Evolutionary conservation across 352 stramenopile genomes (phyloP).

Genomic region (Blastocystis sp.): DNA sequence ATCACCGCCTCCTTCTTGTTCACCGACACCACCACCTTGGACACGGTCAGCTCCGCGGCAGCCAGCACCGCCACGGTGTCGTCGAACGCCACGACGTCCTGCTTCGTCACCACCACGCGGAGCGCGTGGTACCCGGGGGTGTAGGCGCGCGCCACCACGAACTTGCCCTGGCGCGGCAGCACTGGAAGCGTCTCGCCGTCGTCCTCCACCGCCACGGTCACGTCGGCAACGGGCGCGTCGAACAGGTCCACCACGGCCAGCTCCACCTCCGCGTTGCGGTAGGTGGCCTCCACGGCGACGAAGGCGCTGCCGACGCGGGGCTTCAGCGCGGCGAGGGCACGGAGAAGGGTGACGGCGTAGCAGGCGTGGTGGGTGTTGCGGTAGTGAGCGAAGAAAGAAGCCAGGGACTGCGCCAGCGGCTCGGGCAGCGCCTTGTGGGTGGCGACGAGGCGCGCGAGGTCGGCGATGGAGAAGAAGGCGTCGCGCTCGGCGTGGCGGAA

Average conservation of each 20-base stretch:
- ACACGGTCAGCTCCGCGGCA: background rate
- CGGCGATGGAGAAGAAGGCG: conserved; percentile 1
- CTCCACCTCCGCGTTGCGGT: background rate
- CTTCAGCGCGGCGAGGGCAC: background rate
- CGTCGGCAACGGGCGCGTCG: background rate
- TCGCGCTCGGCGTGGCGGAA: background rate
- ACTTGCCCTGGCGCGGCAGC: background rate
- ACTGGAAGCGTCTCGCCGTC: background rate
- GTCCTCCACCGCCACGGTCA: background rate
- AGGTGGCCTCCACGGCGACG: background rate
- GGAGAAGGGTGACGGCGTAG: conserved; percentile 19
- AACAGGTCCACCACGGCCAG: background rate
- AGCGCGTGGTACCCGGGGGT: background rate
- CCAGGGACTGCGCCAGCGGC: background rate
- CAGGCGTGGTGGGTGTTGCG: background rate
- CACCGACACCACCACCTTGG: background rate
- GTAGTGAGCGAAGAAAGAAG: background rate
- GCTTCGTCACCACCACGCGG: background rate
- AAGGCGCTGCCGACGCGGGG: background rate
- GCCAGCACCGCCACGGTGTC: background rate
- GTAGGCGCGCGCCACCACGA: background rate
- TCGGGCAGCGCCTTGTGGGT: background rate
- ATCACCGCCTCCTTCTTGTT: background rate
- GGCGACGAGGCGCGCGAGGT: background rate
- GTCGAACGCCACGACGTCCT: background rate